Conservation (phyloP, 345 rosid genomes). For the Gossypium australe region DNA sequence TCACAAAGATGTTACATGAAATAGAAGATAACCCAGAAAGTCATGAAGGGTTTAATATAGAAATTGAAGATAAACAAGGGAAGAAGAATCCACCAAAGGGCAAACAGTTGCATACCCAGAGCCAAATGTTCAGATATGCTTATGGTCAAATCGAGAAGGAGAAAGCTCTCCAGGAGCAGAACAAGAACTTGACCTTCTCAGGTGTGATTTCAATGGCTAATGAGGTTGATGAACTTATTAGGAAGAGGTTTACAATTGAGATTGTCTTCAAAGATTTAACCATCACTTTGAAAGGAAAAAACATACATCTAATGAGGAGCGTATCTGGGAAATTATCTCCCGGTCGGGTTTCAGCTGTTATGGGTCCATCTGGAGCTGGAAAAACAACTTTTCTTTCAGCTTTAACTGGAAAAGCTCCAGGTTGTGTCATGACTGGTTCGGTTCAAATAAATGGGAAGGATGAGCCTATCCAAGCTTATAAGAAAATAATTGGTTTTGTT, state of each 20-base stretch:
- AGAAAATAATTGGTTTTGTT: constrained; percentile 87
- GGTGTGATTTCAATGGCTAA: constrained; percentile 83
- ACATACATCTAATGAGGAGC: constrained; percentile 75
- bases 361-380: constrained; percentile 99
- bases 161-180: constrained; percentile 82
- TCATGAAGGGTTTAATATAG: constrained; percentile 62
- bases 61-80: constrained; percentile 68
- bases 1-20: constrained; percentile 71
- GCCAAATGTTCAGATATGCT: constrained; percentile 95
- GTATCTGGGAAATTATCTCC: constrained; percentile 89
- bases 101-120: constrained; percentile 76
- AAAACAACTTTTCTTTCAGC: constrained; percentile 96
- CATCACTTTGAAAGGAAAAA: constrained; percentile 69
- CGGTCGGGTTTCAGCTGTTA: constrained; percentile 91
- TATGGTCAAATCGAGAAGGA: constrained; percentile 92
- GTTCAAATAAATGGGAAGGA: constrained; percentile 80
- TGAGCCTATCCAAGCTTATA: constrained; percentile 80
- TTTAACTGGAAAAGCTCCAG: constrained; percentile 81
- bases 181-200: constrained; percentile 79
- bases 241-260: constrained; percentile 76
- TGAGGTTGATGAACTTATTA: constrained; percentile 52
- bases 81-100: constrained; percentile 76
- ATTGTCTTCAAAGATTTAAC: constrained; percentile 77
- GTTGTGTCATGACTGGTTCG: constrained; percentile 63
- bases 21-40: constrained; percentile 73